phyloP scores from a whole-genome alignment of 805 yeast genomes.

The Dipodascus albidus region DNA sequence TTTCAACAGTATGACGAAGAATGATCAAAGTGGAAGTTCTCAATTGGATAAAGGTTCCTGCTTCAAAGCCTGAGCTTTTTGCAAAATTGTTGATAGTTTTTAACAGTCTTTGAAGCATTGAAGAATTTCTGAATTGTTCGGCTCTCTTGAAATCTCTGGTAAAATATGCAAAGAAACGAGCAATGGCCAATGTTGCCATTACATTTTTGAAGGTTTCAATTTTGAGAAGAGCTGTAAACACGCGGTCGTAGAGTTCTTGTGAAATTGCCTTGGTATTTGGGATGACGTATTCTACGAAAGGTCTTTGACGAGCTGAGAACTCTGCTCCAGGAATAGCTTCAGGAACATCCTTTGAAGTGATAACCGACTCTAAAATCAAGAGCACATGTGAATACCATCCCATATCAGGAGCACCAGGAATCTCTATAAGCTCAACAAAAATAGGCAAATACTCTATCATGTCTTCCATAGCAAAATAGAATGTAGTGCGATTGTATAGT shows the following conservation, averaged over 20 bases:
- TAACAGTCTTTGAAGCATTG: conserved; percentile 37
- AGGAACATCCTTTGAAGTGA: conserved; percentile 44
- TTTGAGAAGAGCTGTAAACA: conserved; percentile 36
- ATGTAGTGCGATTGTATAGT: conserved; percentile 13
- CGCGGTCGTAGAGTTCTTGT: conserved; percentile 16
- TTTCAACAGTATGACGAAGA: conserved; percentile 62
- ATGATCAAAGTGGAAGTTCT: conserved; percentile 42
- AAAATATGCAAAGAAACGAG: conserved; percentile 44
- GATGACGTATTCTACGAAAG: conserved; percentile 3
- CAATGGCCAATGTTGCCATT: conserved; percentile 39
- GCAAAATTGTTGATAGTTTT: conserved; percentile 29
- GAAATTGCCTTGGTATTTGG: conserved; percentile 15
- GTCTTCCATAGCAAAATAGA: conserved; percentile 9
- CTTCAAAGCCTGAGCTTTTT: conserved; percentile 20
- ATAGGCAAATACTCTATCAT: conserved; percentile 11
- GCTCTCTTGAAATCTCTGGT: conserved; percentile 36
- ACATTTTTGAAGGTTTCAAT: conserved; percentile 32
- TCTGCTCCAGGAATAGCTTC: conserved; percentile 26
- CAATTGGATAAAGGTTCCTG: conserved; percentile 26
- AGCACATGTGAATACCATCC: conserved; percentile 54
- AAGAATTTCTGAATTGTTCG: conserved; percentile 33
- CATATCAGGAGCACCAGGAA: conserved; percentile 5
- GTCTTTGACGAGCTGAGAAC: conserved; percentile 6
- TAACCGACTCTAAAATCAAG: conserved; percentile 40
- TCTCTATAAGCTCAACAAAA: conserved; percentile 11